Conservation (phyloP, 2,329 filamentous ascomycete genomes). For the Xylariaceae sp. region DNA sequence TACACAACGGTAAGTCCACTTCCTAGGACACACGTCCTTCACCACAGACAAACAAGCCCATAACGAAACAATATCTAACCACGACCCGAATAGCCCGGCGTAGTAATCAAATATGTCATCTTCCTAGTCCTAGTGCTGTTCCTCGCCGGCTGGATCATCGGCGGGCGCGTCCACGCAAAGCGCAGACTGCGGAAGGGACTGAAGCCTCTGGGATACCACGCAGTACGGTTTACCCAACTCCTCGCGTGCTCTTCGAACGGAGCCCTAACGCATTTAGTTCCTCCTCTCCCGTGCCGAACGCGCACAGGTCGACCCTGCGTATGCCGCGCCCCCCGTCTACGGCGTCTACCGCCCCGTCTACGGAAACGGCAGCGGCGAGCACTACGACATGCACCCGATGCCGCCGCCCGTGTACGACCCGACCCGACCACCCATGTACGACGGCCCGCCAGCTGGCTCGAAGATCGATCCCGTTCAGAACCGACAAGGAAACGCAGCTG, state of each 20-base stretch:
- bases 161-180: constrained; percentile 68
- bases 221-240: constrained; percentile 43
- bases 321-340: constrained; percentile 42
- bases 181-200: constrained; percentile 61
- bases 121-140: constrained; percentile 58
- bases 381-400: constrained; percentile 50
- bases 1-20: constrained; percentile 29
- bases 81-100: constrained; percentile 46
- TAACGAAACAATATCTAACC: neutral
- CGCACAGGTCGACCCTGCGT: constrained; percentile 46
- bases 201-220: constrained; percentile 64
- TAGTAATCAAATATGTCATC: constrained; percentile 67
- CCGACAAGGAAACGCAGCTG: neutral
- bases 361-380: constrained; percentile 22
- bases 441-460: constrained; percentile 44
- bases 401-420: constrained; percentile 58
- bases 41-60: neutral
- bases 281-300: constrained; percentile 47
- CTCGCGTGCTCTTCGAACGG: neutral
- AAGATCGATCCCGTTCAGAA: constrained; percentile 53
- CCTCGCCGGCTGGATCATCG: constrained; percentile 59
- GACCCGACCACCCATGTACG: constrained; percentile 53
- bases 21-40: neutral
- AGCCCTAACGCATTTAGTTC: constrained; percentile 39
- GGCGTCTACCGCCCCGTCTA: constrained; percentile 37